phyloP scores from a whole-genome alignment of 2,329 filamentous ascomycete genomes.

The Neofusicoccum sp. region DNA sequence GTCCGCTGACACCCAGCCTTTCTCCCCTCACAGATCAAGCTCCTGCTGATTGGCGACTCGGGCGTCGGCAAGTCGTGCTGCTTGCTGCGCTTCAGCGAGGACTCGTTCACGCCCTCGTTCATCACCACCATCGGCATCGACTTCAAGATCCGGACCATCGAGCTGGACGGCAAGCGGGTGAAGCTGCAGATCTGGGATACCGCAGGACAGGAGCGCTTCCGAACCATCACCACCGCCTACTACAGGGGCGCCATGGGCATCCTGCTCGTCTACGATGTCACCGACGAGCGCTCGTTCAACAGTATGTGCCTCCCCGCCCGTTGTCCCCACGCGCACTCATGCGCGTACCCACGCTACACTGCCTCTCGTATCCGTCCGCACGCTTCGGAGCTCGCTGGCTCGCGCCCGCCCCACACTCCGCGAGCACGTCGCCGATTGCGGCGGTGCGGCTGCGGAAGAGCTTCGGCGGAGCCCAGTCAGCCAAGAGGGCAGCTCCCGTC shows the following conservation, averaged over 20 bases:
- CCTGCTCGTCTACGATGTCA: conserved; percentile 96
- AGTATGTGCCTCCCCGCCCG: conserved; percentile 60
- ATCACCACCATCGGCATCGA: conserved; percentile 99
- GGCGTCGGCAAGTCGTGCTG: conserved; percentile 98
- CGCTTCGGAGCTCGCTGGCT: not conserved
- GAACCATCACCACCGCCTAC: conserved; percentile 98
- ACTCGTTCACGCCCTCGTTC: conserved; percentile 96
- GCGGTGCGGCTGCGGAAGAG: conserved; percentile 16
- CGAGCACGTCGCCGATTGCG: conserved; percentile 23
- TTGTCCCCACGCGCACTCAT: not conserved
- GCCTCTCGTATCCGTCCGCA: conserved; percentile 5
- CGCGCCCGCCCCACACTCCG: conserved; percentile 9
- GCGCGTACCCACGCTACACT: not conserved
- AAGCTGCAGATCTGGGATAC: conserved; percentile 99
- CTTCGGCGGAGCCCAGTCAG: conserved; percentile 7
- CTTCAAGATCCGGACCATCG: conserved; percentile 99
- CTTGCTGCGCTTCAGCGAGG: conserved; percentile 93
- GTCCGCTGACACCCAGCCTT: conserved; percentile 11
- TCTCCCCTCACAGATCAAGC: conserved; percentile 72
- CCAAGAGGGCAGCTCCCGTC: not conserved
- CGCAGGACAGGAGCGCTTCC: conserved; percentile 95
- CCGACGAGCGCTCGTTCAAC: conserved; percentile 92
- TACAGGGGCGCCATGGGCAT: conserved; percentile 99
- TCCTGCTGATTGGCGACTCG: conserved; percentile 94
- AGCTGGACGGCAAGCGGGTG: conserved; percentile 96